Base-by-base conservation (phyloP, 192 early-diverging fungal species). In the Coemansia sp. region DNA sequence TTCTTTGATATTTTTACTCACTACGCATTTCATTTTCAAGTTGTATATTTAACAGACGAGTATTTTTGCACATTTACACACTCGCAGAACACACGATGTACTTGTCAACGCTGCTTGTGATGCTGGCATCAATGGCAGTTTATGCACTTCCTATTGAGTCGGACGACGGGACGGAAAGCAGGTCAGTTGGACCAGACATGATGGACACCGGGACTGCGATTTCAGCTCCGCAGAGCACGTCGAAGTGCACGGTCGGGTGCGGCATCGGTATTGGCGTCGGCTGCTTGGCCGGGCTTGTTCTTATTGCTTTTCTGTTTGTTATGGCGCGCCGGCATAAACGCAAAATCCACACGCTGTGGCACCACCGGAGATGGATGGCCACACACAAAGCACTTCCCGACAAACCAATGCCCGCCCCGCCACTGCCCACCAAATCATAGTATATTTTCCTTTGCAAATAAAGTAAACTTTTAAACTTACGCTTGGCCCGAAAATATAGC, bases 401-500 rank as follows among this genome's bases (percentile, higher is more conserved):
- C 26, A 79, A 79, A 58, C 77, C 77, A 0, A 40, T 79, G 8
- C 77, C 77, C 1, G 71, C 64, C 2, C 77, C 77, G 21, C 77
- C 77, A 1, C 60, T 62, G 10, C 77, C 71, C 6, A 48, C 49
- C 40, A 79, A 79, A 50, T 36, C 46, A 26, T 76, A 67, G 40
- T 12, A 42, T 42, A 42, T 42, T n/a, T 42, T 42, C 15, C 40
- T 42, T 12, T 3, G 8, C 40, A n/a, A 42, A 42, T 42, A 42
- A 42, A 42, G 2, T 15, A 42, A 15, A 15, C 4, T 42, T 0
- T 15, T 42, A 44, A 44, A 5, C 40, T 47, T 74, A 77, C 26
- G 74, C 42, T 65, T 81, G 66, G 44, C 59, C 55, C 53, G 82
- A 82, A 81, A 98, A 98, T 69, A 98, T 95, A 63, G 94, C 92